Evolutionary conservation across 192 early-diverging fungal genomes (phyloP), one percentile per base, ranked within the genome.

Genomic region (Coemansia sp.): DNA sequence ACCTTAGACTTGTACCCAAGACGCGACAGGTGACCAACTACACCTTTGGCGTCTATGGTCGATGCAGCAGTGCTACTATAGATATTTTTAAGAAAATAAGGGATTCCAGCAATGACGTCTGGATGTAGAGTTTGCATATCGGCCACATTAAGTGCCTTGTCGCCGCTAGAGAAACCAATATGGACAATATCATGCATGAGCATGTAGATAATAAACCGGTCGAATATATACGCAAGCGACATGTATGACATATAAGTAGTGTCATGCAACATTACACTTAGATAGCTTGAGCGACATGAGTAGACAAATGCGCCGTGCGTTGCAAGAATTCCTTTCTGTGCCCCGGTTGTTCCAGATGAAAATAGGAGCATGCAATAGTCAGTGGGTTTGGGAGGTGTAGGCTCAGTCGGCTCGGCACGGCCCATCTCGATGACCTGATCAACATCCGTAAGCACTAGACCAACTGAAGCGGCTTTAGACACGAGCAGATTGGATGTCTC

Each of bases 221-320:
- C 92, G 64, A 88, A 86, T 25, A 91, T 82, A 58, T 98, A 93
- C 9, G 89, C 84, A 15, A 98, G 66, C 10, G 94, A 90, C 8
- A 85, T 27, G 67, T 83, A 87, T 14, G 82, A 87, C 49, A 89
- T 17, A 15, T 70, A 63, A 1, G 49, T 55, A 8, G 57, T 53
- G 30, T 62, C 43, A 3, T 34, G n/a, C 10, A 34, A 14, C 4
- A 40, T n/a, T 1, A 53, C 34, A 8, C 23, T 23, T 0, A 75
- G 48, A 11, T 42, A 21, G 5, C 33, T 41, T 13, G 43, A 30
- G 0, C 30, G 37, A 13, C 18, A 43, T 0, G 61, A 47, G 18
- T 66, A 23, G 13, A 63, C 53, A 44, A 76, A 4, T 0, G 51
- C 86, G 0, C 61, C 51, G 44, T 94, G 90, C 22, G 84, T 82